Percentiles rank a stretch among this genome's conserved stretches.
Conservation (phyloP, 768 basidiomycete genomes). For the Trametes punicea region DNA sequence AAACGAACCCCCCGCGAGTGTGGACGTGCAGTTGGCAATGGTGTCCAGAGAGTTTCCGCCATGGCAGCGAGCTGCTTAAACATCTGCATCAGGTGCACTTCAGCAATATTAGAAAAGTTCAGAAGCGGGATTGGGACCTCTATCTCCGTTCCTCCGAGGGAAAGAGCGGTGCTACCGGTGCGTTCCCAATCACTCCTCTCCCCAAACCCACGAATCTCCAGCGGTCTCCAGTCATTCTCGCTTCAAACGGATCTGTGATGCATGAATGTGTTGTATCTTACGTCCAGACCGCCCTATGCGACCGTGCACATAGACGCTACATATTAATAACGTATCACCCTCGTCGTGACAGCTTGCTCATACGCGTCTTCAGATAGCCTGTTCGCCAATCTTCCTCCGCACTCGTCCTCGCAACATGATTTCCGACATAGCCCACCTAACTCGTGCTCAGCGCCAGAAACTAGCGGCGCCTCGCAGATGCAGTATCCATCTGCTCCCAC, state of each 20-base stretch:
- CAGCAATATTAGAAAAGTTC: conserved; percentile 6
- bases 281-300: too few species aligned
- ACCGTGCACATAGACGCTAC: too few species aligned
- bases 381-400: neutral
- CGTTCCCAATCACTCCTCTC: neutral
- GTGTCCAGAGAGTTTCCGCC: conserved; percentile 11
- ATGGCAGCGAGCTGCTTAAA: neutral
- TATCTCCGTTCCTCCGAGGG: conserved; percentile 15
- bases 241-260: too few species aligned
- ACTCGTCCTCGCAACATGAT: neutral
- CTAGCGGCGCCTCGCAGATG: neutral
- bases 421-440: too few species aligned
- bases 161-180: conserved; percentile 15
- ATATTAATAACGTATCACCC: too few species aligned
- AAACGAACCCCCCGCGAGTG: neutral
- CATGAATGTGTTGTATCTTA: neutral
- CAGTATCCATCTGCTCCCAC: neutral
- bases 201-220: neutral
- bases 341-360: too few species aligned
- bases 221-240: neutral
- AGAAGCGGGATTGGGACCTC: conserved; percentile 7
- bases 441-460: too few species aligned
- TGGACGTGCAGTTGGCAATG: conserved; percentile 21
- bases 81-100: conserved; percentile 16
- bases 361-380: conserved; percentile 4